A percentile compares a stretch with the other conserved stretches of the same genome.
Evolutionary conservation across 805 yeast species (phyloP).

Genomic region (Candida parachauliodes): DNA sequence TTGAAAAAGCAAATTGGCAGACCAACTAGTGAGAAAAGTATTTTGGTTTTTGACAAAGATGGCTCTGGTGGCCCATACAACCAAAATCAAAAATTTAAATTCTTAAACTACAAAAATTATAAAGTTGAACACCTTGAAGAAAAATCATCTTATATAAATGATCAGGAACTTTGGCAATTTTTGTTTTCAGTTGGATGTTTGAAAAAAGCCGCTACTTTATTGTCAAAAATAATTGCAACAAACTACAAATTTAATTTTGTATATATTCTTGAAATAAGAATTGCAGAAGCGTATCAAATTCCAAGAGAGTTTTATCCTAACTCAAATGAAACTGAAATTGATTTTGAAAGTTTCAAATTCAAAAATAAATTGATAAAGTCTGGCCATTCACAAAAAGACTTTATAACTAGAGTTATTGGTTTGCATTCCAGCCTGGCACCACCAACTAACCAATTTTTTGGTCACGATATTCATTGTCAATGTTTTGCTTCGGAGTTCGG

Average conservation of each 20-base stretch:
- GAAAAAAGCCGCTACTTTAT: slow-evolving; percentile 39
- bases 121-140: neutral
- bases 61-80: slow-evolving; percentile 63
- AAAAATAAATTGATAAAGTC: slow-evolving; percentile 31
- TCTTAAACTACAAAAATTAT: slow-evolving; percentile 21
- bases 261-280: slow-evolving; percentile 49
- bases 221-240: slow-evolving; percentile 36
- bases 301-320: slow-evolving; percentile 42
- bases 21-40: slow-evolving; percentile 43
- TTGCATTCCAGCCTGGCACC: slow-evolving; percentile 26
- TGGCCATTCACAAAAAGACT: slow-evolving; percentile 28
- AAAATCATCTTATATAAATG: slow-evolving; percentile 3
- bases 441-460: slow-evolving; percentile 23
- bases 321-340: slow-evolving; percentile 43
- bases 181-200: slow-evolving; percentile 36
- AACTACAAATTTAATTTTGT: slow-evolving; percentile 40
- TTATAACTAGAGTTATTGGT: slow-evolving; percentile 46
- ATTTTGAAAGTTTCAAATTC: slow-evolving; percentile 41
- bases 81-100: slow-evolving; percentile 45
- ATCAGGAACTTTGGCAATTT: slow-evolving; percentile 30
- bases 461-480: slow-evolving; percentile 37
- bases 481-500: slow-evolving; percentile 55
- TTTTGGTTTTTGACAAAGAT: slow-evolving; percentile 52
- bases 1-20: slow-evolving; percentile 35
- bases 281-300: slow-evolving; percentile 44